Evolutionary conservation across 768 basidiomycete genomes (phyloP).

Genomic region (Trametopsis cervina): DNA sequence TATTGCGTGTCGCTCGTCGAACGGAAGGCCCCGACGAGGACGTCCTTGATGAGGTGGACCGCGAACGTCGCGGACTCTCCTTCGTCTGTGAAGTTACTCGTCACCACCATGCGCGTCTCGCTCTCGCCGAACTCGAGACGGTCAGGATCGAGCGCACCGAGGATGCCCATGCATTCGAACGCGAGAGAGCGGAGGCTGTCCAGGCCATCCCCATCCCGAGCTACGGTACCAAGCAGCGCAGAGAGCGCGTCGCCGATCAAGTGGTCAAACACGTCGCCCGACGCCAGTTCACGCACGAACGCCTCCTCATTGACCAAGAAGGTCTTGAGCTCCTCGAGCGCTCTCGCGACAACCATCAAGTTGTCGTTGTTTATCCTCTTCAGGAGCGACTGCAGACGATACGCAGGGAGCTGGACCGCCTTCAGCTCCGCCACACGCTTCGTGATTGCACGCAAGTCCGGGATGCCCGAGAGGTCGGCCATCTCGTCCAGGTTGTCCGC

Average conservation of each 20-base stretch:
- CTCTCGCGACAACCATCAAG: constrained; percentile 63
- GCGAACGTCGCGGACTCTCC: constrained; percentile 74
- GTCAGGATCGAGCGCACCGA: constrained; percentile 95
- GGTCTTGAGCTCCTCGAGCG: constrained; percentile 66
- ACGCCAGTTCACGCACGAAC: constrained; percentile 55
- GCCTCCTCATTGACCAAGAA: constrained; percentile 51
- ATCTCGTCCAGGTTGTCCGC: neutral
- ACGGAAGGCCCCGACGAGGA: constrained; percentile 85
- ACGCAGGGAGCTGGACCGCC: constrained; percentile 40
- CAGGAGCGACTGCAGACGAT: constrained; percentile 58
- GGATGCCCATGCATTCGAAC: constrained; percentile 84
- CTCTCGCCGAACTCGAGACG: constrained; percentile 61
- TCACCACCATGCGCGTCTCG: constrained; percentile 63
- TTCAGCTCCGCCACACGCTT: constrained; percentile 39
- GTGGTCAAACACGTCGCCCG: constrained; percentile 84
- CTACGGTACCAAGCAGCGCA: constrained; percentile 60
- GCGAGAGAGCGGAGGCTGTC: constrained; percentile 64
- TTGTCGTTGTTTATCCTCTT: constrained; percentile 78
- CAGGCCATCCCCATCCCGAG: constrained; percentile 71
- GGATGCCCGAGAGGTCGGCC: constrained; percentile 58
- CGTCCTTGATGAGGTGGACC: constrained; percentile 75
- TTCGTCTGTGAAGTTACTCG: constrained; percentile 76
- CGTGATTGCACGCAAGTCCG: constrained; percentile 46
- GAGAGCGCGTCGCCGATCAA: constrained; percentile 62
- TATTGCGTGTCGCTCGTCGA: constrained; percentile 93